Evolutionary conservation across 192 early-diverging fungal species (phyloP), one percentile per base, ranked within the genome.

Genomic region (Umbelopsis ramanniana): DNA sequence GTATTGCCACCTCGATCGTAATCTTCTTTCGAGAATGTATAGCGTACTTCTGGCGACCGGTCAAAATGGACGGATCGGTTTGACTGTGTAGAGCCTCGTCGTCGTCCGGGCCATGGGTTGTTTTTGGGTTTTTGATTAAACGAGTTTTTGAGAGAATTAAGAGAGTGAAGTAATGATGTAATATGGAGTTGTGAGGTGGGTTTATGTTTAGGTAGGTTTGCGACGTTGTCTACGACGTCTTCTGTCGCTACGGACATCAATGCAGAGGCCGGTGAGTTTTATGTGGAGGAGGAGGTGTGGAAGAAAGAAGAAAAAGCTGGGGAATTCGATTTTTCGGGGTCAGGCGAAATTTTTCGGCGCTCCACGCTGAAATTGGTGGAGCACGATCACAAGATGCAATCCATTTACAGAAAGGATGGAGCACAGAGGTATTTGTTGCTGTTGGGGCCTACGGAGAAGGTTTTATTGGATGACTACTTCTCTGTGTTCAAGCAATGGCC

Each of bases 101-200:
- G 57, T 63, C 57, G 11, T 19, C 33, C 57, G 0, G 29, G 33
- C 57, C 57, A 63, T 37, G 26, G 24, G 19, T 12, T 35, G 33
- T 63, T 38, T 37, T 63, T 35, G 0, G 57, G 57, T 35, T 63
- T 63, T 12, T 9, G 57, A 63, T 50, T 50, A 50, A 50, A 50
- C 4, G 57, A 37, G 26, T 12, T 17, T n/a, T 63, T 63, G 2
- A 63, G 26, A n/a, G 57, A 35, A 35, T 37, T 63, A 35, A 63
- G 57, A 14, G 57, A 29, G 26, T 63, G 57, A 63, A 63, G 57
- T 63, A 63, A 63, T 17, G 57, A 37, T 12, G 57, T 37, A 38
- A 63, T 37, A 29, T 63, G 57, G 17, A 33, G 26, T 17, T 63
- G 57, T n/a, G 33, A 63, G 11, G 57, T 29, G 11, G 57, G 33